Evolutionary conservation across 2,329 filamentous ascomycete species (phyloP), one percentile per base, ranked within the genome.

Genomic region (Triangularia setosa): DNA sequence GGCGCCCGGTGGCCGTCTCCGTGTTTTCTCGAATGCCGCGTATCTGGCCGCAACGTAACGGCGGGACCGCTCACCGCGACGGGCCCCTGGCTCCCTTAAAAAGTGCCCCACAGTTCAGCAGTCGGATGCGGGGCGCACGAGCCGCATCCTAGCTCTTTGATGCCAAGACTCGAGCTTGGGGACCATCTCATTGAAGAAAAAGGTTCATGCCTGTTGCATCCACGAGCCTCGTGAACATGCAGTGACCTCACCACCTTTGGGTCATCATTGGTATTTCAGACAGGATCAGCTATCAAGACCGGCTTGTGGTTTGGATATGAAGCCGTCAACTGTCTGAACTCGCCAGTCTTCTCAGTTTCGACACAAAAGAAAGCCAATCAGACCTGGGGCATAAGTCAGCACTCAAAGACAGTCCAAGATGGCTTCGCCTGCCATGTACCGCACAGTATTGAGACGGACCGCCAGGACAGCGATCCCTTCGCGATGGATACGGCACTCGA

Each of bases 401-500:
- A 27, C 7, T 21, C 35, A 61, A 16, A 52, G 25, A 27, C 8
- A 40, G 57, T 53, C 25, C 35, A 66, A 24, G 27, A 71, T 69
- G 68, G 66, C 64, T 8, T 63, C 68, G 14, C 58, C 67, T 21
- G 12, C 65, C n/a, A 33, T 69, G 23, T 62, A 60, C 35, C 60
- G 66, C 27, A 54, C 60, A 60, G 67, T 65, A n/a, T 54, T 68
- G 16, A 62, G 64, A 25, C 65, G 61, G 18, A 48, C 64, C 23
- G 16, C 60, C 24, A 35, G 55, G 12, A 60, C 58, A 21, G 14
- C 58, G 5, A 33, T 48, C 16, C 53, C 52, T 11, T 60, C 64
- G 24, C 65, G 64, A 68, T 70, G 64, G 68, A 52, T 59, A 6
- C 68, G 69, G 27, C 58, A 67, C 24, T 54, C 64, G 8, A 68